Conservation (phyloP, 2,329 filamentous ascomycete species). For the Plectosphaerella cucumerina region DNA sequence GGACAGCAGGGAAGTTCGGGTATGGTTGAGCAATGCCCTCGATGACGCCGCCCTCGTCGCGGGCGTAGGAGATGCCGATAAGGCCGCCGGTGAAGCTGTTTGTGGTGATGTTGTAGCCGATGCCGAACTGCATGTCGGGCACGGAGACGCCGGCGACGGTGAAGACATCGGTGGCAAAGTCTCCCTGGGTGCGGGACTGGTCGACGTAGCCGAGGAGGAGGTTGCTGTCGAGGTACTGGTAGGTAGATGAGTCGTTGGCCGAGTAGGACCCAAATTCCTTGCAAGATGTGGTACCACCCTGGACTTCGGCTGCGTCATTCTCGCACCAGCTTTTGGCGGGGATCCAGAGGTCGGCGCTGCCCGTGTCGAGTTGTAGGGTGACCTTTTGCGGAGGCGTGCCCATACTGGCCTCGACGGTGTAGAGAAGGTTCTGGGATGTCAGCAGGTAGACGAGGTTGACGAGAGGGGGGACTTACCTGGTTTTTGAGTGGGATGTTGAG, state of each 20-base stretch:
- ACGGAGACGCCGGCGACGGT: slow-evolving; percentile 43
- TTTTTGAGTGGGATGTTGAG: background rate
- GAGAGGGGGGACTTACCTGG: background rate
- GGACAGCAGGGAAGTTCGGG: slow-evolving; percentile 12
- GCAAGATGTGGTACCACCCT: background rate
- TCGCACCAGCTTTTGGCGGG: slow-evolving; percentile 21
- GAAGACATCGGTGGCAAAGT: slow-evolving; percentile 56
- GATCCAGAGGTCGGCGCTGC: slow-evolving; percentile 66
- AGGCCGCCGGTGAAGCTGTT: slow-evolving; percentile 37
- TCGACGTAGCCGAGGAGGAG: slow-evolving; percentile 53
- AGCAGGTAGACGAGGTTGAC: background rate
- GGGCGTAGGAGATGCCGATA: slow-evolving; percentile 42
- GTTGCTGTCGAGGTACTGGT: background rate
- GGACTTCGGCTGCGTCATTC: background rate
- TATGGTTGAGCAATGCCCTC: slow-evolving; percentile 41
- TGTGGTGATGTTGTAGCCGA: slow-evolving; percentile 37
- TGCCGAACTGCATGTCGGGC: slow-evolving; percentile 49
- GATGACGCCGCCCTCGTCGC: slow-evolving; percentile 49
- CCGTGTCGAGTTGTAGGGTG: slow-evolving; percentile 61
- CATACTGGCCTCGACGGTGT: slow-evolving; percentile 58
- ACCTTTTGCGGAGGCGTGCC: slow-evolving; percentile 58
- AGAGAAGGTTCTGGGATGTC: slow-evolving; percentile 21
- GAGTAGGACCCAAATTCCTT: background rate
- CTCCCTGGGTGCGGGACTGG: slow-evolving; percentile 46
- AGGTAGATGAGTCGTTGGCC: background rate